Evolutionary conservation across 2,329 filamentous ascomycete genomes (phyloP), one percentile per base, ranked within the genome.

Genomic region (Hymenoscyphus fraxineus): DNA sequence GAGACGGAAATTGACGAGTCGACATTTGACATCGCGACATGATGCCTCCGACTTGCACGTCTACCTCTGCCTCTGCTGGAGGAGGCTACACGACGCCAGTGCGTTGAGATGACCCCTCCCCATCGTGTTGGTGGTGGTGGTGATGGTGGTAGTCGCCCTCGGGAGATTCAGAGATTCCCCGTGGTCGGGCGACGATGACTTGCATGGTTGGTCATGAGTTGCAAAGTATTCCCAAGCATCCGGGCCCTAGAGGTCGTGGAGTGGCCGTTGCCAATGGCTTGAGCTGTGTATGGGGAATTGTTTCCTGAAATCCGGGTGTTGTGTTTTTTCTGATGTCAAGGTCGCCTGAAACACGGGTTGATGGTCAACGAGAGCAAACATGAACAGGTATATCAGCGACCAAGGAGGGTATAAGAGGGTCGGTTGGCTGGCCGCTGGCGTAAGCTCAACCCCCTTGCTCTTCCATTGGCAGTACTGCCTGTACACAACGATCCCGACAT

Each of bases 371-470:
- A 6, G 44, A 51, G 44, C 47, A 54, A 63, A 58, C 58, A 54
- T 19, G 64, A 65, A 63, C 61, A 63, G 55, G 58, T 61, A 62
- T 67, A 67, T 67, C 64, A 64, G 60, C 63, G 27, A 35, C n/a
- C 39, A 31, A 22, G 54, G 66, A 64, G 57, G 64, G 64, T 67
- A 66, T 64, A 64, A 60, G 58, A 58, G 51, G 57, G 47, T 61
- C 58, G 61, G 56, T 27, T 62, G 39, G 58, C 58, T 61, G 58
- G 15, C 12, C 56, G 64, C 44, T 39, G 61, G 61, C 65, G 65
- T 62, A 64, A 66, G 61, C 56, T 62, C 35, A 15, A 27, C 39
- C 55, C 41, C 54, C 60, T 62, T 58, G 60, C n/a, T 9, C 44
- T 51, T 10, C 44, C n/a, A 27, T 22, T 54, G 47, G 47, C 19